Conservation (phyloP, 768 basidiomycete genomes). For the Agrocybe pediades region DNA sequence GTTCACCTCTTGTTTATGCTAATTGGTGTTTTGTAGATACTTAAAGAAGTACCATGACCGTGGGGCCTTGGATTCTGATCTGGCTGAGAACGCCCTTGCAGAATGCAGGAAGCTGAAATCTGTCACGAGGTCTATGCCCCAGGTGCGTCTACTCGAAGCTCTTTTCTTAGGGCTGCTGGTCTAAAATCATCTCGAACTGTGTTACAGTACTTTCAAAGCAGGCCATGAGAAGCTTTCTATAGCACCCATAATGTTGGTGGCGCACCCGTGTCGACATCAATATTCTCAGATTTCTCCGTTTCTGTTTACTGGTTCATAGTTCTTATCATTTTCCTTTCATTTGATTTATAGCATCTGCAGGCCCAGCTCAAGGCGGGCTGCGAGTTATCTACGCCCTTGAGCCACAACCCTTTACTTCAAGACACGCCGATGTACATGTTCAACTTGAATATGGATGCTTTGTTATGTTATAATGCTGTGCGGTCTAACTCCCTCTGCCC, state of each 20-base stretch:
- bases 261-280: too few relatives aligned
- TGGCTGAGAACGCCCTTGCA: constrained; percentile 53
- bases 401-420: too few relatives aligned
- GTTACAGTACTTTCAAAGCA: constrained; percentile 6
- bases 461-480: not conserved
- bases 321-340: too few relatives aligned
- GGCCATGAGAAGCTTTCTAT: constrained; percentile 1
- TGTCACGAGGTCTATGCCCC: constrained; percentile 6
- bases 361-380: too few relatives aligned
- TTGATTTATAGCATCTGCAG: too few relatives aligned
- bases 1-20: not conserved
- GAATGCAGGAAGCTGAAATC: constrained; percentile 68
- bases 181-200: too few relatives aligned
- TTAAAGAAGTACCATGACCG: constrained; percentile 57
- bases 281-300: not conserved
- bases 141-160: constrained; percentile 1
- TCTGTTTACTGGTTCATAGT: too few relatives aligned
- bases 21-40: constrained; percentile 46
- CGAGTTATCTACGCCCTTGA: too few relatives aligned
- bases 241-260: not conserved
- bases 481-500: not conserved
- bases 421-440: too few relatives aligned
- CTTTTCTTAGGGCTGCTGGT: too few relatives aligned
- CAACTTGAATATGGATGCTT: too few relatives aligned
- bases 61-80: constrained; percentile 49